Evolutionary conservation across 768 basidiomycete species (phyloP), one percentile per base, ranked within the genome.

Genomic region (Xerocomellus intermedius): DNA sequence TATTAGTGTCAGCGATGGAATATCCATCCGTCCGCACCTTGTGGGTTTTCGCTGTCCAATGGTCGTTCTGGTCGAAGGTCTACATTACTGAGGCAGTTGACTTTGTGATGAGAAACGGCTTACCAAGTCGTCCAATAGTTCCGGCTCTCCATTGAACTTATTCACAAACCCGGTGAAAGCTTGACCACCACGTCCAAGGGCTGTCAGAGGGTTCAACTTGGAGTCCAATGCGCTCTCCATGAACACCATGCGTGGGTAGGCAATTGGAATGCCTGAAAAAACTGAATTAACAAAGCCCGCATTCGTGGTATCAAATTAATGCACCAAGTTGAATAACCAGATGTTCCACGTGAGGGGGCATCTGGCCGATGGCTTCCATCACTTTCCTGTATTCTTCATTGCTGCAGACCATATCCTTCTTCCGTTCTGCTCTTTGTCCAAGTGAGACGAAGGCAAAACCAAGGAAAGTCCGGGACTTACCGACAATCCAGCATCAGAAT

Each of bases 171-270:
- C 87, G 30, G 82, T 81, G 41, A 93, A 68, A 19, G 88, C 88
- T 48, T 81, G 75, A 9, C 89, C 89, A 41, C 75, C 74, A 66
- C 83, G 81, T 8, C 87, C 89, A 8, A 98, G 76, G 4, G 85
- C 80, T 36, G 87, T 82, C 42, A 98, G 72, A 2, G 95, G 94
- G 68, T 98, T 98, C 47, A 87, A 77, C 71, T 88, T 94, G 30
- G 83, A 86, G 42, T 89, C 88, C 26, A 98, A 73, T 8, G 87
- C 82, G 22, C 73, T 75, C 69, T 91, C 96, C 58, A 97, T 73
- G 69, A 96, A 94, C 2, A 91, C 89, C 85, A 94, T 86, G 48
- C 95, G 87, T 30, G 96, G 96, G 68, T 98, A 98, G 5, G 92
- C 92, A 57, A 94, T 87, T 0, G 89, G 89, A 50, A 91, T 82